Evolutionary conservation across 768 basidiomycete genomes (phyloP), one percentile per base, ranked within the genome.

Genomic region (Russula sp.): DNA sequence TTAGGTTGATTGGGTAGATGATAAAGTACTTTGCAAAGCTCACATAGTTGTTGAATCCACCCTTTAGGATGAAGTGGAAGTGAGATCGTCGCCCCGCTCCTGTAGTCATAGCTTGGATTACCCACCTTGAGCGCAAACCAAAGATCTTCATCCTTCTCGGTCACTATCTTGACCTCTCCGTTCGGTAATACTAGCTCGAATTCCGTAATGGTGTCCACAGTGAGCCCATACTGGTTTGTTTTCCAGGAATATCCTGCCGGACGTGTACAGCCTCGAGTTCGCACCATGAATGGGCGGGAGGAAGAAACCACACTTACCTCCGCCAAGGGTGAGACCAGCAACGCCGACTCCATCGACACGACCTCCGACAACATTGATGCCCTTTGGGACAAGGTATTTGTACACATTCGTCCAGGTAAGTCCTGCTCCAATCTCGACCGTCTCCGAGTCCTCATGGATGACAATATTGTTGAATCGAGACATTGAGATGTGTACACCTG

Each of bases 151-250:
- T 65, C 50, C 18, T 54, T 5, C 27, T 40, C 54, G 3, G 62
- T 66, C 35, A 63, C 58, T 1, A 47, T 52, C 6, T 2, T 57
- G 16, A 61, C 49, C 2, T 55, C 44, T 10, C 76, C 76, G 52
- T 64, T 65, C 14, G 75, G 74, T 2, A 71, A 59, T 10, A 75
- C 73, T 10, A 76, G 59, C 61, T 73, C 51, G 11, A 59, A 68
- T 27, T 53, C 67, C 5, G 63, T 60, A 40, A 78, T 54, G 51
- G 74, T 75, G 61, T 77, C 76, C 32, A 40, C 27, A 27, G 27
- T 27, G 27, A 27, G 27, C 27, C 27, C 27, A 27, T 27, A 27
- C 27, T 27, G 27, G 27, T 27, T 27, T 27, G 27, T 27, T 3
- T 27, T 27, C 27, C 27, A 27, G 3, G 27, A 27, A 27, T 27